phyloP scores from a whole-genome alignment of 2,329 filamentous ascomycete species.

The Penicillium italicum region DNA sequence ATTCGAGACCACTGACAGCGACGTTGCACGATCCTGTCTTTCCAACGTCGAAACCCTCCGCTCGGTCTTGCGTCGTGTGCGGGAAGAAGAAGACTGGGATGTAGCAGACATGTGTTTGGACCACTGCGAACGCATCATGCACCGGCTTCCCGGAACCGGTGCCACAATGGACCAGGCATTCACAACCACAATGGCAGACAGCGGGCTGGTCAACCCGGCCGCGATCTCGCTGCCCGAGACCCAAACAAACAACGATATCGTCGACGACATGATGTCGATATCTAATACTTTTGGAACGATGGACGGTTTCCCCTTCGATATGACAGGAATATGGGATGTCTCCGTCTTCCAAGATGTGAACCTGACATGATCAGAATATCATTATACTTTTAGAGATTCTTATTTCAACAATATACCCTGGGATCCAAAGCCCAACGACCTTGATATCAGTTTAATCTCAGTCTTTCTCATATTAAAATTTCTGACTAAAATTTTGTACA shows the following conservation, averaged over 20 bases:
- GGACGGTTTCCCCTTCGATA: conserved; percentile 47
- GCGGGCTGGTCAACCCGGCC: conserved; percentile 37
- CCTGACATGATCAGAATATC: conserved; percentile 17
- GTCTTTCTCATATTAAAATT: conserved; percentile 23
- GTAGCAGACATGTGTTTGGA: conserved; percentile 54
- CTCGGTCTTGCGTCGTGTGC: conserved; percentile 46
- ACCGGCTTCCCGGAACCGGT: conserved; percentile 35
- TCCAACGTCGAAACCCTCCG: conserved; percentile 48
- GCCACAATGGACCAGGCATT: conserved; percentile 19
- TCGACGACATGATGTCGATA: conserved; percentile 48
- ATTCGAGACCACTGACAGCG: conserved; percentile 49
- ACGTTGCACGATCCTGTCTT: conserved; percentile 47
- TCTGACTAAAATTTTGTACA: conserved; percentile 27
- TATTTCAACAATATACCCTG: conserved; percentile 22
- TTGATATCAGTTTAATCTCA: conserved; percentile 19
- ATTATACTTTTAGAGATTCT: conserved; percentile 6
- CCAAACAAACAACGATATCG: conserved; percentile 45
- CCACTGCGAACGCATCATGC: conserved; percentile 46
- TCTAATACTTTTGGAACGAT: conserved; percentile 46
- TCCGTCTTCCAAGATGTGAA: conserved; percentile 43
- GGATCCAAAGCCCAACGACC: conserved; percentile 6
- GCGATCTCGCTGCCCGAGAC: conserved; percentile 43
- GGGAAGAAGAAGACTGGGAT: conserved; percentile 53
- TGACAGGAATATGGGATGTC: conserved; percentile 47
- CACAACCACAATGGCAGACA: conserved; percentile 22